phyloP scores from a whole-genome alignment of 2,329 filamentous ascomycete species.

The Penicillium polonicum region DNA sequence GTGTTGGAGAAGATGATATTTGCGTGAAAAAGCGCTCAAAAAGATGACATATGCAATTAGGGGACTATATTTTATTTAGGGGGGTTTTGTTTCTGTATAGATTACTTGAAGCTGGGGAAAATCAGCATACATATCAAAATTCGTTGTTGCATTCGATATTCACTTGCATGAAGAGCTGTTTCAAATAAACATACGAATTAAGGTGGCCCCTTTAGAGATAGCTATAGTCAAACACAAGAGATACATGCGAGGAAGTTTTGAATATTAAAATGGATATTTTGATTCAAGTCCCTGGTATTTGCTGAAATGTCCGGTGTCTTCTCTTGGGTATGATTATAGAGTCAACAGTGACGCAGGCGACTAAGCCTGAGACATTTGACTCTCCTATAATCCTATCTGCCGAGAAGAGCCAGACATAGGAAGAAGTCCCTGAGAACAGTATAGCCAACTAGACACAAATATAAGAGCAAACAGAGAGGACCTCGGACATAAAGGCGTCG shows the following conservation, averaged over 20 bases:
- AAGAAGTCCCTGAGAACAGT: not conserved
- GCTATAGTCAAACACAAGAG: not conserved
- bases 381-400: not conserved
- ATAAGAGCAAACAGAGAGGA: not conserved
- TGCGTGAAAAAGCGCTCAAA: not conserved
- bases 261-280: not conserved
- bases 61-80: too few species aligned
- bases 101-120: not conserved
- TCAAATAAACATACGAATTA: not conserved
- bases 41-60: not conserved
- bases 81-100: not conserved
- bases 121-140: not conserved
- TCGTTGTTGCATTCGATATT: not conserved
- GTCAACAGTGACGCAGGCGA: not conserved
- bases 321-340: not conserved
- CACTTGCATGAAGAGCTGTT: not conserved
- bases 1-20: slow-evolving; percentile 27
- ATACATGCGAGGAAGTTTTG: not conserved
- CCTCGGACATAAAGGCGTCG: not conserved
- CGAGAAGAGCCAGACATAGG: not conserved
- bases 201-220: not conserved
- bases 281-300: not conserved
- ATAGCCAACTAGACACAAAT: not conserved
- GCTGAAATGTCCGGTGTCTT: too few species aligned
- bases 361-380: not conserved